Evolutionary conservation across 129 eudicot genomes (phyloP), one percentile per base, ranked within the genome.

Genomic region (Helichrysum umbraculigerum): DNA sequence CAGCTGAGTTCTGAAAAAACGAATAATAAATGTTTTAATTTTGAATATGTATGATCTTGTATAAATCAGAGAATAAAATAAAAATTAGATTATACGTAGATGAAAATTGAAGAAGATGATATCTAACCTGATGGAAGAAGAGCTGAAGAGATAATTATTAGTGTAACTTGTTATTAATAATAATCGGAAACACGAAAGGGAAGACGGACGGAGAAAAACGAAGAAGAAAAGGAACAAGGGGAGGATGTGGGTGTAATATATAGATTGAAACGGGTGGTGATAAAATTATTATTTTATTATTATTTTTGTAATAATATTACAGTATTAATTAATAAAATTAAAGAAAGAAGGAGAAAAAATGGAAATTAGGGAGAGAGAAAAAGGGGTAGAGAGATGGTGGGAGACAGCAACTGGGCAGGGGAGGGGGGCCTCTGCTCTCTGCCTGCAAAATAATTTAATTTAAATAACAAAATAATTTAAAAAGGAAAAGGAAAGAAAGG

Each of bases 331-430:
- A 30, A 42, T 8, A 2, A 8, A 9, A 41, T 41, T 41, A 1
- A 44, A 44, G 11, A 4, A 44, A 0, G 4, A 44, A 44, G 16
- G 71, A 58, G 50, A 42, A 59, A 75, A 72, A 72, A 58, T 70
- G 39, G 56, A 35, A 47, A 59, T 1, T 3, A 29, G 28, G 20
- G 37, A 20, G 76, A 17, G 20, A 44, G 74, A 25, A 41, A 41
- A 35, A 4, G 29, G 29, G 29, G 62, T 19, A 19, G 62, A 57
- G 29, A 20, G 62, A 20, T 5, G 82, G 72, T 39, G 83, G 86
- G 86, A 68, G 77, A 62, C 78, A 74, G 54, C 73, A 70, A 74
- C 69, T 77, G 85, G 71, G 21, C 2, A 17, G 67, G 61, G 82
- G 85, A 25, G 28, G 28, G 28, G 28, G 28, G 28, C 28, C 28